phyloP scores from a whole-genome alignment of 192 early-diverging fungal species.

The Podila epigama region DNA sequence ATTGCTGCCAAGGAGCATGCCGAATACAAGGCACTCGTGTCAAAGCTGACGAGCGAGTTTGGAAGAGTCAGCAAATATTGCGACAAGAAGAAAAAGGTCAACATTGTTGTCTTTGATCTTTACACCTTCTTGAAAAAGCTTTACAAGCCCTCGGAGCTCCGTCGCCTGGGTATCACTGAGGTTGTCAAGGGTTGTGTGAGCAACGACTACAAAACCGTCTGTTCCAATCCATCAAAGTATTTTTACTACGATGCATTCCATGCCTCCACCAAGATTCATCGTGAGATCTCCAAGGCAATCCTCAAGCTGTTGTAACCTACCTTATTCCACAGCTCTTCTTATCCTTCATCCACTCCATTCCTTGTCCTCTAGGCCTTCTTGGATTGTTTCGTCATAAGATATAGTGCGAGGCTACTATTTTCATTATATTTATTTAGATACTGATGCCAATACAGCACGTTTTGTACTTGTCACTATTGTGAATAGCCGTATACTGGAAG shows the following conservation, averaged over 20 bases:
- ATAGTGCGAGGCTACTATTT: too few relatives aligned
- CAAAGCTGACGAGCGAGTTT: neutral
- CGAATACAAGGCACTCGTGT: constrained; percentile 11
- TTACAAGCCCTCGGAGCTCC: constrained; percentile 4
- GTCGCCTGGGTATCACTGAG: constrained; percentile 29
- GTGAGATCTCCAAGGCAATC: constrained; percentile 16
- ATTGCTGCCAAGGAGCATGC: constrained; percentile 3
- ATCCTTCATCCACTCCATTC: too few relatives aligned
- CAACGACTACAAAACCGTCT: constrained; percentile 36
- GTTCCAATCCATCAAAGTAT: constrained; percentile 23
- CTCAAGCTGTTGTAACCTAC: constrained; percentile 13
- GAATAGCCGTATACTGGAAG: too few relatives aligned
- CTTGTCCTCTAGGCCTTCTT: too few relatives aligned
- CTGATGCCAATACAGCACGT: too few relatives aligned
- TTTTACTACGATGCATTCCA: constrained; percentile 42
- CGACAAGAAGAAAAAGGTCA: neutral
- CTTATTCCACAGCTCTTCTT: too few relatives aligned
- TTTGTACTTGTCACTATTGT: too few relatives aligned
- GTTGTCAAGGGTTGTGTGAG: constrained; percentile 26
- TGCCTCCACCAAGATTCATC: constrained; percentile 22
- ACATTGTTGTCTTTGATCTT: constrained; percentile 7
- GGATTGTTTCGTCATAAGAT: too few relatives aligned
- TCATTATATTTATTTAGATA: too few relatives aligned
- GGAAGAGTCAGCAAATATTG: neutral
- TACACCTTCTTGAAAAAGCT: neutral